phyloP scores from a whole-genome alignment of 1,284 basidiomycete species.

The Fomes fomentarius region DNA sequence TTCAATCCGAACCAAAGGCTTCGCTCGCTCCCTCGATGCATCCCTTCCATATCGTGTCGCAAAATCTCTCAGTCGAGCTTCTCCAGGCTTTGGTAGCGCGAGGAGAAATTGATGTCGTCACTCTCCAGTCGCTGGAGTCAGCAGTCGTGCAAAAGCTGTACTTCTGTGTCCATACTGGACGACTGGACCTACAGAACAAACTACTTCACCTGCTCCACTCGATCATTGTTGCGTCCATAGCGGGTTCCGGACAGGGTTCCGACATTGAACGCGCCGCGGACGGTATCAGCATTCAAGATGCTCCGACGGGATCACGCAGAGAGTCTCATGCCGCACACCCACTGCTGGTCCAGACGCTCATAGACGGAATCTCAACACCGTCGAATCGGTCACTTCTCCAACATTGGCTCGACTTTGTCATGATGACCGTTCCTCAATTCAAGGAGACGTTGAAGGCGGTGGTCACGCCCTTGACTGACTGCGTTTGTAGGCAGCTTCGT shows the following conservation, averaged over 20 bases:
- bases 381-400: slow-evolving; percentile 83
- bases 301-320: slow-evolving; percentile 20
- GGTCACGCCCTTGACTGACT: slow-evolving; percentile 82
- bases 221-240: slow-evolving; percentile 62
- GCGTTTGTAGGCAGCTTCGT: slow-evolving; percentile 78
- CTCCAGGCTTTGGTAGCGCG: slow-evolving; percentile 82
- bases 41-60: slow-evolving; percentile 65
- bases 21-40: slow-evolving; percentile 54
- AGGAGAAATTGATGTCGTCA: slow-evolving; percentile 69
- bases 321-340: slow-evolving; percentile 58
- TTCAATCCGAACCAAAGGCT: slow-evolving; percentile 73
- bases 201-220: slow-evolving; percentile 91
- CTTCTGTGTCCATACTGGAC: slow-evolving; percentile 66
- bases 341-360: slow-evolving; percentile 76
- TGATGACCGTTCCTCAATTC: slow-evolving; percentile 88
- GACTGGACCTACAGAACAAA: slow-evolving; percentile 89
- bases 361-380: slow-evolving; percentile 76
- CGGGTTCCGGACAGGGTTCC: slow-evolving; percentile 14
- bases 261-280: slow-evolving; percentile 29
- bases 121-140: slow-evolving; percentile 69
- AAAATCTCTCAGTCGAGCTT: slow-evolving; percentile 79
- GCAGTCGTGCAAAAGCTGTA: slow-evolving; percentile 79
- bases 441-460: slow-evolving; percentile 69
- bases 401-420: slow-evolving; percentile 96
- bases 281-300: slow-evolving; percentile 20